Conservation (phyloP, 768 basidiomycete species). For the Lactarius tabidus region DNA sequence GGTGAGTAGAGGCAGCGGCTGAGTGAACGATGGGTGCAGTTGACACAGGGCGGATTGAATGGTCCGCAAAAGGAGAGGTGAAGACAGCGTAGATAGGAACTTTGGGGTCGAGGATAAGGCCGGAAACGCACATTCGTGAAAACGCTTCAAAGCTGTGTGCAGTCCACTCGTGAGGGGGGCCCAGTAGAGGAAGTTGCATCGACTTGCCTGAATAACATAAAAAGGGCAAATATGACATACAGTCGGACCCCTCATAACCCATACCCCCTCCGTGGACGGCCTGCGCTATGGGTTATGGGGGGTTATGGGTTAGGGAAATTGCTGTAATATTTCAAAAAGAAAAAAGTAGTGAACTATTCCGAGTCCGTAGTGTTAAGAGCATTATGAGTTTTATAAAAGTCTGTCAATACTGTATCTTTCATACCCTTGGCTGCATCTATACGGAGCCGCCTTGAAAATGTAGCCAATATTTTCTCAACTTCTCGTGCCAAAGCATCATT, state of each 20-base stretch:
- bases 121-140: slow-evolving; percentile 86
- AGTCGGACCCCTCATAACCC: no score
- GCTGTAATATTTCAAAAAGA: no score
- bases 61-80: slow-evolving; percentile 44
- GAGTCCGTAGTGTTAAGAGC: no score
- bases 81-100: slow-evolving; percentile 51
- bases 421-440: no score
- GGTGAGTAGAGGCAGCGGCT: slow-evolving; percentile 25
- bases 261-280: no score
- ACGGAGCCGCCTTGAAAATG: no score
- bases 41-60: slow-evolving; percentile 31
- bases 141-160: slow-evolving; percentile 75
- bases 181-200: not conserved
- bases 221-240: slow-evolving; percentile 76
- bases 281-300: slow-evolving; percentile 41
- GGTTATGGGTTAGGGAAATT: no score
- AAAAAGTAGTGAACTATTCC: no score
- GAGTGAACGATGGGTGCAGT: slow-evolving; percentile 23
- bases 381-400: no score
- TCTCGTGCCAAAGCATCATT: no score
- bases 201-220: slow-evolving; percentile 80
- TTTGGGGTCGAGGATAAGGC: slow-evolving; percentile 84
- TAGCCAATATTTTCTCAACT: no score
- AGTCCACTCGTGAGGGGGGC: slow-evolving; percentile 12
- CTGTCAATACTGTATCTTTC: no score